These are phyloP conservation scores for Populus nigra DNA, from an alignment of 345 rosid species.

Conservation along the genomic window DNA sequence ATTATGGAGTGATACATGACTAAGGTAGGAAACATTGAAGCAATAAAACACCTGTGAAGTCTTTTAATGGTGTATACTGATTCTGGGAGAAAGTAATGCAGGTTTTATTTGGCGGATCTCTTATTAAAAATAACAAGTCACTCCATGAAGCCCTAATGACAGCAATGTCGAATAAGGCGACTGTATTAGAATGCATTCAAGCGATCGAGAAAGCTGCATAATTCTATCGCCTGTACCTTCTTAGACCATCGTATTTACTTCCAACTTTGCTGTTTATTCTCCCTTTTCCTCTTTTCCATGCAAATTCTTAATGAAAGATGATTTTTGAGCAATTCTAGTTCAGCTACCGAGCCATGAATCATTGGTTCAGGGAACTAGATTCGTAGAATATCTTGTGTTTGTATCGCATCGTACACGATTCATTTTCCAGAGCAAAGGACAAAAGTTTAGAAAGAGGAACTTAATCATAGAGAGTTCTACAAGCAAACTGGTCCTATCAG, in stretches of 20 bases:
- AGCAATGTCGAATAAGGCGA: conserved; percentile 73
- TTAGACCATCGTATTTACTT: not conserved
- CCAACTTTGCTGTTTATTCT: not conserved
- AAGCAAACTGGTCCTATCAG: too few relatives aligned
- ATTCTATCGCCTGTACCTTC: not conserved
- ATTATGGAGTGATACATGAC: too few relatives aligned
- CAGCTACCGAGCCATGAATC: not conserved
- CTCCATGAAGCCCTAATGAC: conserved; percentile 70
- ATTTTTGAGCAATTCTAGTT: not conserved
- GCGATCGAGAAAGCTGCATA: conserved; percentile 67
- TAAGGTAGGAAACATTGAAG: not conserved
- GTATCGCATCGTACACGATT: not conserved
- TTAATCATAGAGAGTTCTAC: not conserved
- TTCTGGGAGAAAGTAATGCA: conserved; percentile 27
- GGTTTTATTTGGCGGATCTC: conserved; percentile 79
- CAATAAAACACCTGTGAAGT: not conserved
- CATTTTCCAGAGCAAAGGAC: not conserved
- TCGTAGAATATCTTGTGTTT: not conserved
- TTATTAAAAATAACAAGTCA: conserved; percentile 69
- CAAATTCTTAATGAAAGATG: not conserved
- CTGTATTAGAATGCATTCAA: conserved; percentile 75
- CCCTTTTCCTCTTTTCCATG: not conserved
- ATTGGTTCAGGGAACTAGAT: not conserved
- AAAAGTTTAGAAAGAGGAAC: not conserved
- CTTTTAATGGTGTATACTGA: not conserved